These are phyloP conservation scores for Ajuga chamaepitys DNA, from an alignment of 257 asterid species.

Conservation along the genomic window DNA sequence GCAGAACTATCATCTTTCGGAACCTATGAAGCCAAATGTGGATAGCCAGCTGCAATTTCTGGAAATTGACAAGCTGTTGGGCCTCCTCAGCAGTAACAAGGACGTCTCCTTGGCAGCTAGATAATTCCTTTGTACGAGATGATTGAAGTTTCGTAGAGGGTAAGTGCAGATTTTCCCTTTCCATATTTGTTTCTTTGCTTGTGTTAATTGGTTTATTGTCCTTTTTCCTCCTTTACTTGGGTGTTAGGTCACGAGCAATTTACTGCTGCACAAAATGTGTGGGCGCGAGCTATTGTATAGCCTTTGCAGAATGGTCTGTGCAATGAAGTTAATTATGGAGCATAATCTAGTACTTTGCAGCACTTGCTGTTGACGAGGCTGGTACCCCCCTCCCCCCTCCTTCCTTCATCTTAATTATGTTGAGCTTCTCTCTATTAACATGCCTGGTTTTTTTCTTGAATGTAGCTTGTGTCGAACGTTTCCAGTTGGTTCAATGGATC, in stretches of 20 bases:
- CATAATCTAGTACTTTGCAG: constrained; percentile 66
- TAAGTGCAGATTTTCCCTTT: constrained; percentile 12
- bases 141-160: constrained; percentile 37
- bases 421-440: neutral
- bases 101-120: constrained; percentile 61
- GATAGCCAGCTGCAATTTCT: constrained; percentile 58
- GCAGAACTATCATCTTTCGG: constrained; percentile 47
- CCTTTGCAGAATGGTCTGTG: constrained; percentile 49
- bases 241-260: constrained; percentile 41
- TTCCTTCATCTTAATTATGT: neutral
- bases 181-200: neutral
- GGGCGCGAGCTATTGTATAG: constrained; percentile 44
- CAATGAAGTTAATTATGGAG: constrained; percentile 50
- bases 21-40: constrained; percentile 39
- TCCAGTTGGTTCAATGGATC: constrained; percentile 37
- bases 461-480: constrained; percentile 67
- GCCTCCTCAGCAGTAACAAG: constrained; percentile 64
- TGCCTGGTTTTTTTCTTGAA: neutral
- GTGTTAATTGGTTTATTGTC: neutral
- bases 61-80: constrained; percentile 47
- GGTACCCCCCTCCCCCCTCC: constrained; percentile 8
- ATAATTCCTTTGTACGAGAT: constrained; percentile 70
- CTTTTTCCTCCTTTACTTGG: neutral
- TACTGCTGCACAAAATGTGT: constrained; percentile 35
- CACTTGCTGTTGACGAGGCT: constrained; percentile 62